Conservation (phyloP, 257 asterid species). For the Thymus quinquecostatus region DNA sequence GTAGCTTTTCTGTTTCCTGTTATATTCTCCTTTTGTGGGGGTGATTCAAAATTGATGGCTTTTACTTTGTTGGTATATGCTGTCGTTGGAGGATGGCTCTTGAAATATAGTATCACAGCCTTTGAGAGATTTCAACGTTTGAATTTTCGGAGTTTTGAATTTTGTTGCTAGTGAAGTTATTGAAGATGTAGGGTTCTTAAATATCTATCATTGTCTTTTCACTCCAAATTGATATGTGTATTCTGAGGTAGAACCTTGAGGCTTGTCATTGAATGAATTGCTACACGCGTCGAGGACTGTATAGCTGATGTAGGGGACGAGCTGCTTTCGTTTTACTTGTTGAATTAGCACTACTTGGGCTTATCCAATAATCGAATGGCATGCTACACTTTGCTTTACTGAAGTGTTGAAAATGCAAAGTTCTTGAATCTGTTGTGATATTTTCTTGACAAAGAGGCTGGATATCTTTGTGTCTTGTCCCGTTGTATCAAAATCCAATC, state of each 20-base stretch:
- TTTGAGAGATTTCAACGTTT: not conserved
- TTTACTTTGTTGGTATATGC: not conserved
- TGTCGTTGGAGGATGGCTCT: slow-evolving; percentile 3
- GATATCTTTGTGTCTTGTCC: not conserved
- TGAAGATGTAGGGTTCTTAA: not conserved
- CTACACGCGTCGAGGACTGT: not conserved
- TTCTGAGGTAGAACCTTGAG: not conserved
- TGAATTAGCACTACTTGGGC: not conserved
- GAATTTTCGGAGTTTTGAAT: not conserved
- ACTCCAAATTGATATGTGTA: not conserved
- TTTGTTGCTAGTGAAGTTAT: not conserved
- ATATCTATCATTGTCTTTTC: not conserved
- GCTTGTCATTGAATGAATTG: not conserved
- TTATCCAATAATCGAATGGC: not conserved
- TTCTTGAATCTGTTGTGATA: not conserved
- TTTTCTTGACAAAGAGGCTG: not conserved
- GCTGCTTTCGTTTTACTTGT: not conserved
- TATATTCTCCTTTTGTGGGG: slow-evolving; percentile 14
- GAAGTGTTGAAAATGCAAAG: not conserved
- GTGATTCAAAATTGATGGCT: not conserved
- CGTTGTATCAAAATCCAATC: not conserved
- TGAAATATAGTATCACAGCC: not conserved
- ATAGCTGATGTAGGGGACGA: not conserved
- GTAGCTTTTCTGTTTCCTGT: slow-evolving; percentile 31
- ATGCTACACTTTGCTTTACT: not conserved